Conservation (phyloP, 176 grass and related monocot species). For the Puya raimondii region DNA sequence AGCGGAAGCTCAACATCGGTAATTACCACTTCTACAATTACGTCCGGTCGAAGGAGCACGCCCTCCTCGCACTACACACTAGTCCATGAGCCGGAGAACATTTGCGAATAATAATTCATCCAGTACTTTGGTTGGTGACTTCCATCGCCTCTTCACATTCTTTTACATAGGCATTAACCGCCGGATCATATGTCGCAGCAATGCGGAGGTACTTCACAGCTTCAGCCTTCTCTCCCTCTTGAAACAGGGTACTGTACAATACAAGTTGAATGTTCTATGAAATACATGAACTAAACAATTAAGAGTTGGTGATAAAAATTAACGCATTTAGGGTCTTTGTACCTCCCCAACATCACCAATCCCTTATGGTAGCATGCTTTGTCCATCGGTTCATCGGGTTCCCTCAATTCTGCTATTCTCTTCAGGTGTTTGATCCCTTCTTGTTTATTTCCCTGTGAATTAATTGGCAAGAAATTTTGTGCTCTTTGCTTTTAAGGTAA, state of each 20-base stretch:
- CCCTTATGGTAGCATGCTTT: conserved; percentile 55
- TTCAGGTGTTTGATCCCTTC: conserved; percentile 55
- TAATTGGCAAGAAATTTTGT: background rate
- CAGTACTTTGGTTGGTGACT: conserved; percentile 11
- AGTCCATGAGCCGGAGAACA: no score
- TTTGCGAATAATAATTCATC: conserved; percentile 14
- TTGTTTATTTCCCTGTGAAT: conserved; percentile 61
- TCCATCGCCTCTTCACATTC: conserved; percentile 57
- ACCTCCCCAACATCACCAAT: conserved; percentile 60
- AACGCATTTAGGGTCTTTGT: conserved; percentile 11
- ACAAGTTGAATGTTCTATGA: background rate
- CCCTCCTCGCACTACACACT: no score
- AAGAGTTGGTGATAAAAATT: background rate
- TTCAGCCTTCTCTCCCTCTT: conserved; percentile 62
- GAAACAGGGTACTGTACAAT: conserved; percentile 49
- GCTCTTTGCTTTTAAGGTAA: background rate
- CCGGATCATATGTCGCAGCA: conserved; percentile 62
- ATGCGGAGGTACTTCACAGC: conserved; percentile 52
- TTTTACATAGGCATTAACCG: conserved; percentile 33
- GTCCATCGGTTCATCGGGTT: conserved; percentile 48
- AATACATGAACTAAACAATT: conserved; percentile 6
- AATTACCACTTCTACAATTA: no score
- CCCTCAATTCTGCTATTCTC: conserved; percentile 64
- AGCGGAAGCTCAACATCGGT: no score
- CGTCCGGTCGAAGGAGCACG: no score